Percentiles rank a stretch among this genome's conserved stretches.
These are phyloP conservation scores for Fraxinus quadrangulata DNA, from an alignment of 257 asterid genomes.

Conservation along the genomic window DNA sequence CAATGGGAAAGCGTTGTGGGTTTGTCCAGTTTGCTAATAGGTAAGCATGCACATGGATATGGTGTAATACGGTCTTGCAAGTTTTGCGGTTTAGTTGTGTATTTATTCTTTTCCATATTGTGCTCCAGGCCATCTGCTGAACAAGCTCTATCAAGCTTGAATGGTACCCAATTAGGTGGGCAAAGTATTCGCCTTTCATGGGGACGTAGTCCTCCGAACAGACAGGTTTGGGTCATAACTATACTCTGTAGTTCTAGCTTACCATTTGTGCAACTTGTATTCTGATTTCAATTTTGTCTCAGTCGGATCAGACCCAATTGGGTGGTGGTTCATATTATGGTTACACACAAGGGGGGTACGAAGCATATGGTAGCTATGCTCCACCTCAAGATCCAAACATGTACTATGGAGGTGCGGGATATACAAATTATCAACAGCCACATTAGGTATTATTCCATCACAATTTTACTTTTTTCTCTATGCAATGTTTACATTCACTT, in stretches of 20 bases:
- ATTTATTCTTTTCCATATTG: slow-evolving; percentile 8
- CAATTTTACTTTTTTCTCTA: background rate
- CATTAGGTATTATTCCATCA: slow-evolving; percentile 31
- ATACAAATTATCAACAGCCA: slow-evolving; percentile 75
- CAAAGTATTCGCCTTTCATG: slow-evolving; percentile 84
- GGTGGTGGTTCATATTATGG: slow-evolving; percentile 57
- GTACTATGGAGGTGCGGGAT: slow-evolving; percentile 84
- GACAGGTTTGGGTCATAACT: slow-evolving; percentile 50
- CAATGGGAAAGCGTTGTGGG: slow-evolving; percentile 88
- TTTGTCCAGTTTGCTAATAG: slow-evolving; percentile 88
- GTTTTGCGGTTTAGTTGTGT: slow-evolving; percentile 1
- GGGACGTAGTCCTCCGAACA: slow-evolving; percentile 94
- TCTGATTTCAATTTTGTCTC: slow-evolving; percentile 23
- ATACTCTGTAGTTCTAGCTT: background rate
- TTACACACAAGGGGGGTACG: slow-evolving; percentile 64
- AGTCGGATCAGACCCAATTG: slow-evolving; percentile 70
- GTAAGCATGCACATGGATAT: slow-evolving; percentile 30
- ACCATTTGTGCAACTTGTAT: background rate
- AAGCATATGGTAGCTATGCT: slow-evolving; percentile 75
- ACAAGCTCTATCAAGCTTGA: slow-evolving; percentile 62
- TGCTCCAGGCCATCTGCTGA: slow-evolving; percentile 67
- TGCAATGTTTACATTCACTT: background rate
- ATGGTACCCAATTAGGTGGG: slow-evolving; percentile 72
- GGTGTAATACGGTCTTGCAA: background rate
- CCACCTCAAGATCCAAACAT: slow-evolving; percentile 81